These are phyloP conservation scores for Solanum infundibuliforme DNA, from an alignment of 257 asterid genomes.

Conservation along the genomic window DNA sequence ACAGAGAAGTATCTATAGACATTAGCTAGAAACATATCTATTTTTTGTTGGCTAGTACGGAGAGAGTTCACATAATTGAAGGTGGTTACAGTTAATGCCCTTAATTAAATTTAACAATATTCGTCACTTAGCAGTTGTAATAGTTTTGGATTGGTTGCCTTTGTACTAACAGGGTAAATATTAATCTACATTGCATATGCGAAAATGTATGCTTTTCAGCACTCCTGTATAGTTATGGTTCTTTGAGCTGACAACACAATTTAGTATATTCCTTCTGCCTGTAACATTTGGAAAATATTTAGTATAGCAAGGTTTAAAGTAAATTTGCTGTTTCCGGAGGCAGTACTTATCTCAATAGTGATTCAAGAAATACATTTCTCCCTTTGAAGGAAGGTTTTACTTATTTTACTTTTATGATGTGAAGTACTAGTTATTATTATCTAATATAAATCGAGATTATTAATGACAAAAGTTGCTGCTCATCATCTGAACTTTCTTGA, in stretches of 20 bases:
- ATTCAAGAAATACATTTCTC: background rate
- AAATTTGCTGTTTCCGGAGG: background rate
- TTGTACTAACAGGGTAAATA: background rate
- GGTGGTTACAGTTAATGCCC: background rate
- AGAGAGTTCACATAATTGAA: background rate
- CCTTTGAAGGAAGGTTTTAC: background rate
- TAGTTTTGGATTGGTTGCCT: background rate
- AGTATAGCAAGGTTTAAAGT: background rate
- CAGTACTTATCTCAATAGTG: background rate
- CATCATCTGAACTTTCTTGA: background rate
- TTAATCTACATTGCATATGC: background rate
- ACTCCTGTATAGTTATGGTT: background rate
- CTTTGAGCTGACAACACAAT: background rate
- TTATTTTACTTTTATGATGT: background rate
- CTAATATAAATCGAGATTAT: background rate
- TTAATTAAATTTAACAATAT: background rate
- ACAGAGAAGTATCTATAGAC: background rate
- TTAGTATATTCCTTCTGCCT: background rate
- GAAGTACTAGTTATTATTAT: background rate
- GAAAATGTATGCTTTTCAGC: background rate
- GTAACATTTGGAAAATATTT: background rate
- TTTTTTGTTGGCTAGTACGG: background rate
- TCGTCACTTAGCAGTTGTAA: background rate
- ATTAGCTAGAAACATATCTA: background rate
- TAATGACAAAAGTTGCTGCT: background rate